These are phyloP conservation scores for Coniella vitis DNA, from an alignment of 2,329 filamentous ascomycete genomes.

Conservation along the genomic window DNA sequence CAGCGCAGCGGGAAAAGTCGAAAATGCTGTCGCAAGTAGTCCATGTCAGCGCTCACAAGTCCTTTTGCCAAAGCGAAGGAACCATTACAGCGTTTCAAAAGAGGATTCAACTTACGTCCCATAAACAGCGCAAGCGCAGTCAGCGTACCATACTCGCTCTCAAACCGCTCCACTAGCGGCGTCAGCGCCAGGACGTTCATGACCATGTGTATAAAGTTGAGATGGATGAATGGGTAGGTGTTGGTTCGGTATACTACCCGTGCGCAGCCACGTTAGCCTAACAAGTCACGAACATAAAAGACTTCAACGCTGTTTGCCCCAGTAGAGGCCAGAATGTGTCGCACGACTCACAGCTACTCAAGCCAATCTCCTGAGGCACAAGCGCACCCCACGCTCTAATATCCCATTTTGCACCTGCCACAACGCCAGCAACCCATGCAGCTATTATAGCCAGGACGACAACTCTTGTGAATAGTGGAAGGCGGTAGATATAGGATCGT, in stretches of 20 bases:
- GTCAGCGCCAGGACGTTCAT: constrained; percentile 74
- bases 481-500: constrained; percentile 72
- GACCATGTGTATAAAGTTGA: constrained; percentile 70
- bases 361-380: constrained; percentile 66
- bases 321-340: background rate
- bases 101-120: constrained; percentile 62
- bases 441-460: constrained; percentile 59
- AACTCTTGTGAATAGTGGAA: constrained; percentile 80
- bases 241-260: constrained; percentile 85
- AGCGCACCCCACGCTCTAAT: constrained; percentile 71
- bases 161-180: constrained; percentile 89
- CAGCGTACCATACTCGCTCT: constrained; percentile 84
- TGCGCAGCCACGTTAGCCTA: background rate
- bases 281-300: constrained; percentile 2
- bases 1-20: constrained; percentile 71
- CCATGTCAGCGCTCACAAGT: constrained; percentile 6
- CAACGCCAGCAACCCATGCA: constrained; percentile 44
- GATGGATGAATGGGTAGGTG: constrained; percentile 83
- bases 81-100: background rate
- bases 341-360: constrained; percentile 58
- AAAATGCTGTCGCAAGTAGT: constrained; percentile 49
- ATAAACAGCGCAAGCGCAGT: constrained; percentile 82
- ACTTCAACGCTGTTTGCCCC: background rate
- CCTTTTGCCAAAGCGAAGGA: background rate
- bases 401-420: constrained; percentile 58